Evolutionary conservation across 2,329 filamentous ascomycete species (phyloP).

Genomic region (Neoascochyta sp.): DNA sequence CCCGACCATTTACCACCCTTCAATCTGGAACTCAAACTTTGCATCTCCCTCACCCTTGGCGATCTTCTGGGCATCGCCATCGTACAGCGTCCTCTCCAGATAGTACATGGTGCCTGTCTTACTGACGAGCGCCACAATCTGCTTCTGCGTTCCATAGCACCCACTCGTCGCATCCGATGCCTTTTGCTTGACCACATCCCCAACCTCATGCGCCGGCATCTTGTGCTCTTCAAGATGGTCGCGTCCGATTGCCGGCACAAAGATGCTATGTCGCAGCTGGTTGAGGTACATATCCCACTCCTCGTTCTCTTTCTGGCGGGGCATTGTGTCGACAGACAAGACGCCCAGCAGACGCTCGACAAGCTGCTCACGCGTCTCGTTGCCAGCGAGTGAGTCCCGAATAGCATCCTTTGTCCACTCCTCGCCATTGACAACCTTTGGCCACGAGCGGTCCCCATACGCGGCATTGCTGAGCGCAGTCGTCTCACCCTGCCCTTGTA

Average conservation of each 20-base stretch:
- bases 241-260: constrained; percentile 55
- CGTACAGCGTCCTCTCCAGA: constrained; percentile 60
- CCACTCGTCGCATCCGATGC: constrained; percentile 43
- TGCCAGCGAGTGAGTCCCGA: constrained; percentile 40
- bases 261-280: constrained; percentile 58
- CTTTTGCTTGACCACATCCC: constrained; percentile 41
- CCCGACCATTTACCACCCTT: constrained; percentile 44
- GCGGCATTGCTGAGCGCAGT: constrained; percentile 60
- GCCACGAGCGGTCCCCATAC: constrained; percentile 58
- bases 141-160: constrained; percentile 62
- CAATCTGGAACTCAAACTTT: constrained; percentile 48
- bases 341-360: constrained; percentile 52
- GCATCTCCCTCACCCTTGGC: constrained; percentile 47
- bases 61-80: constrained; percentile 49
- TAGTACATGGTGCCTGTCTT: constrained; percentile 56
- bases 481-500: constrained; percentile 48
- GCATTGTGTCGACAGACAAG: constrained; percentile 55
- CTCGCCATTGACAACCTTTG: constrained; percentile 59
- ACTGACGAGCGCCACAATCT: constrained; percentile 58
- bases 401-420: constrained; percentile 51
- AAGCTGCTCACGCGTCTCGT: constrained; percentile 48
- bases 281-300: constrained; percentile 54
- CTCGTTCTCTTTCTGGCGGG: constrained; percentile 47
- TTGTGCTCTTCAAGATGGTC: constrained; percentile 41
- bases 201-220: constrained; percentile 38